phyloP scores from a whole-genome alignment of 495 filamentous ascomycete genomes.

The Tetracladium setigerum region DNA sequence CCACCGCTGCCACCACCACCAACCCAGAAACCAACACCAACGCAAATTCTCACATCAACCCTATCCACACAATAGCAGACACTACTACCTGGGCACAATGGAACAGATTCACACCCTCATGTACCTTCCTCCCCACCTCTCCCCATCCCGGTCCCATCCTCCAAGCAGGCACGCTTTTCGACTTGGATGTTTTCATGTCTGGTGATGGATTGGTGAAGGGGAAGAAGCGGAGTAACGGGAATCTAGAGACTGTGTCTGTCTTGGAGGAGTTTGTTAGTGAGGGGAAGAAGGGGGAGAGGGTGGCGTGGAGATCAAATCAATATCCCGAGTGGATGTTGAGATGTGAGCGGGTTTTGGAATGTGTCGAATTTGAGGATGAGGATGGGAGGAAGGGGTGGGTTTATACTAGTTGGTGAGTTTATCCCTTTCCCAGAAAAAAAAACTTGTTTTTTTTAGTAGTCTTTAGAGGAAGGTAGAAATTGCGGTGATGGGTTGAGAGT shows the following conservation, averaged over 20 bases:
- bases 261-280: neutral
- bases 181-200: conserved; percentile 11
- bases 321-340: conserved; percentile 11
- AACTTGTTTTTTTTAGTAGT: too few species aligned
- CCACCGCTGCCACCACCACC: too few species aligned
- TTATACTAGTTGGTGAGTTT: conserved; percentile 11
- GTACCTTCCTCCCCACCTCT: neutral
- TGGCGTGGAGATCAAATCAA: conserved; percentile 14
- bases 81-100: conserved; percentile 6
- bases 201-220: conserved; percentile 9
- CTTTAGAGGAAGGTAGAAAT: too few species aligned
- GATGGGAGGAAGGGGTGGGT: conserved; percentile 5
- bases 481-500: too few species aligned
- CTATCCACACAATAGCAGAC: conserved; percentile 4
- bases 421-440: too few species aligned
- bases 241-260: neutral
- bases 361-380: conserved; percentile 2
- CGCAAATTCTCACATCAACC: too few species aligned
- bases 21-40: too few species aligned
- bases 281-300: conserved; percentile 5
- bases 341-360: conserved; percentile 16
- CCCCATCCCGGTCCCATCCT: neutral
- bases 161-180: neutral
- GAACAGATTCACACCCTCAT: conserved; percentile 12
- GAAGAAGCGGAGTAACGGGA: conserved; percentile 3